Evolutionary conservation across 1,139 yeast genomes (phyloP).

Genomic region (Debaryomycetaceae sp.): DNA sequence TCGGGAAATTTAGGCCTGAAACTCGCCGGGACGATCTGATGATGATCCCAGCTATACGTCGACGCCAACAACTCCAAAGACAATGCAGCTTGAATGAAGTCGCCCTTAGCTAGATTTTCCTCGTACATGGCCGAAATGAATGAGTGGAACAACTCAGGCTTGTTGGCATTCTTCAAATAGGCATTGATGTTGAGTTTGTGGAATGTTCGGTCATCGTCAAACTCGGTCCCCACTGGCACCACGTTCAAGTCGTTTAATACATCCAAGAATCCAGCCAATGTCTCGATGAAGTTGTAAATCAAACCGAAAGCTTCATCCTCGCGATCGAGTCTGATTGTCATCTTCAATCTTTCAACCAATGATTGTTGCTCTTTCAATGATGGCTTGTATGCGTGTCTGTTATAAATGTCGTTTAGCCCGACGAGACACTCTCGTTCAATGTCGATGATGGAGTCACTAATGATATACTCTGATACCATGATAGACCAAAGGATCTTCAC

Average conservation of each 20-base stretch:
- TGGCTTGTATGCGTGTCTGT: constrained; percentile 54
- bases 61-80: constrained; percentile 74
- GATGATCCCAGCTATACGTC: constrained; percentile 74
- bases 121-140: constrained; percentile 74
- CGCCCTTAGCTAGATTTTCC: constrained; percentile 54
- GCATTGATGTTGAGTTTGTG: constrained; percentile 74
- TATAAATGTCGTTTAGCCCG: constrained; percentile 64
- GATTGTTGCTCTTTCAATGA: constrained; percentile 48
- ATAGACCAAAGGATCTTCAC: constrained; percentile 70
- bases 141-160: constrained; percentile 76
- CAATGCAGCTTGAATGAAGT: constrained; percentile 78
- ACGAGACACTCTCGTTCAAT: constrained; percentile 60
- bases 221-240: constrained; percentile 80
- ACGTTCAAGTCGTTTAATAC: constrained; percentile 64
- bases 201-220: constrained; percentile 83
- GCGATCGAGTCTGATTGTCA: constrained; percentile 51
- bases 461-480: constrained; percentile 60
- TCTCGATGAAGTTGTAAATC: constrained; percentile 50
- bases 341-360: constrained; percentile 49
- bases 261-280: constrained; percentile 58
- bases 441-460: constrained; percentile 55
- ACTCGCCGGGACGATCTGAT: constrained; percentile 51
- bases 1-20: constrained; percentile 70
- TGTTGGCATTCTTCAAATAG: constrained; percentile 71
- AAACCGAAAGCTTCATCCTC: constrained; percentile 64